These are phyloP conservation scores for Brassica nigra DNA, from an alignment of 345 rosid genomes.

Conservation along the genomic window DNA sequence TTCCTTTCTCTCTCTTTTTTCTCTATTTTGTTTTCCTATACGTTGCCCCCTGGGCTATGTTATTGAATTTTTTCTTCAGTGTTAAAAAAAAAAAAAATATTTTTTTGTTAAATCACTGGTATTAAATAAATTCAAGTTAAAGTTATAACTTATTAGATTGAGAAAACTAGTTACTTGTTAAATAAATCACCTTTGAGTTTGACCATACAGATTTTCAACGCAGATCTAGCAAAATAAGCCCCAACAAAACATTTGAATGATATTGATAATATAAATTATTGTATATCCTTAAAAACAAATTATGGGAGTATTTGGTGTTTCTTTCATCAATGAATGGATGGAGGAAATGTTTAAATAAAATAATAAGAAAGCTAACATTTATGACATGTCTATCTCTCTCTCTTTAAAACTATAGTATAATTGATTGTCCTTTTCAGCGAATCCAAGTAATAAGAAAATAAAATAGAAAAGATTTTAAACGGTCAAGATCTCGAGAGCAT, in stretches of 20 bases:
- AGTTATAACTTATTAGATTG: too few species aligned
- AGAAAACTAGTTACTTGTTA: neutral
- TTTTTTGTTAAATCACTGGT: neutral
- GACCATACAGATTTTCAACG: conserved; percentile 9
- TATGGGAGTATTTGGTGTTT: conserved; percentile 31
- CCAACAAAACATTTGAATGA: neutral
- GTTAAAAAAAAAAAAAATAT: too few species aligned
- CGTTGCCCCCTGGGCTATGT: too few species aligned
- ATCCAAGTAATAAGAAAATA: conserved; percentile 26
- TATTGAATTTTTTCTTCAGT: too few species aligned
- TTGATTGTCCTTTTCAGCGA: conserved; percentile 43
- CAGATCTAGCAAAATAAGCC: neutral
- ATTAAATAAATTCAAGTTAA: neutral
- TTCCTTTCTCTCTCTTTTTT: too few species aligned
- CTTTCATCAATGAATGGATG: conserved; percentile 18
- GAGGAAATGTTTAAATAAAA: neutral
- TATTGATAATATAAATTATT: neutral
- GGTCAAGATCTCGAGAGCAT: conserved; percentile 14
- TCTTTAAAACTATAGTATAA: conserved; percentile 9
- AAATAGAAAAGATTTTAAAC: neutral
- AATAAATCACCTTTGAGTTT: neutral
- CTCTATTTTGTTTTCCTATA: too few species aligned
- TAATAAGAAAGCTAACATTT: conserved; percentile 27
- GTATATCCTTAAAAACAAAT: neutral
- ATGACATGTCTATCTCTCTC: conserved; percentile 27